Base-by-base conservation (phyloP, 2,329 filamentous ascomycete genomes). In the Penicillium sp. region DNA sequence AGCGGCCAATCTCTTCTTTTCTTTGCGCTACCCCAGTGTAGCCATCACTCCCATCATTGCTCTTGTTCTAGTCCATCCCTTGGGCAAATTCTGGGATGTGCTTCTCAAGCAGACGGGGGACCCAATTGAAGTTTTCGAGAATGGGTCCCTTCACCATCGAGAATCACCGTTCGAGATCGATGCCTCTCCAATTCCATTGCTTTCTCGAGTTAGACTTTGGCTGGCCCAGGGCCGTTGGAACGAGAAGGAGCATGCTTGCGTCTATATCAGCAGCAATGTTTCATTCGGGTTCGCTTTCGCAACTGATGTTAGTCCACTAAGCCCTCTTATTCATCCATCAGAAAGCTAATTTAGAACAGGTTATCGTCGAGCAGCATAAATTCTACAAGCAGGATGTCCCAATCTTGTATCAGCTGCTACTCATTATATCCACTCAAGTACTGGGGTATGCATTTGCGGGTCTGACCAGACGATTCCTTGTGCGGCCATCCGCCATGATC, bases 261-360 rank as follows among this genome's bases (percentile, higher is more conserved):
- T 93, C 43, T 93, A 93, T 61, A 89, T 93, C 60, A 89, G 86
- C 75, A 92, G 88, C 72, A 93, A 93, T 64, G 88, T 93, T 35
- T 89, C 88, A 16, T 93, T 93, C 66, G 89, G 88, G 2, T 93
- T 93, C 70, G 88, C 89, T 22, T 93, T 93, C 70, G 88, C 88
- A 7, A 93, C 89, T 25, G 88, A 93, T 72, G 86, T 79, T 36
- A 31, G 37, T 44, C 16, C 31, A n/a, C 30, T 28, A 3, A 16
- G 25, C 10, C 19, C 19, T 7, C 12, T 14, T 16, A 28, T 7
- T n/a, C 18, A 31, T 16, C 1, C 3, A n/a, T 35, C 27, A 38
- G 29, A 22, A 29, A 31, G 29, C 48, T 56, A 19, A 54, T 36
- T 12, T 10, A 25, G 10, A 33, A 13, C 19, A 78, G 76, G 77